Evolutionary conservation across 352 stramenopile genomes (phyloP), one percentile per base, ranked within the genome.

Genomic region (Globisporangium lucens): DNA sequence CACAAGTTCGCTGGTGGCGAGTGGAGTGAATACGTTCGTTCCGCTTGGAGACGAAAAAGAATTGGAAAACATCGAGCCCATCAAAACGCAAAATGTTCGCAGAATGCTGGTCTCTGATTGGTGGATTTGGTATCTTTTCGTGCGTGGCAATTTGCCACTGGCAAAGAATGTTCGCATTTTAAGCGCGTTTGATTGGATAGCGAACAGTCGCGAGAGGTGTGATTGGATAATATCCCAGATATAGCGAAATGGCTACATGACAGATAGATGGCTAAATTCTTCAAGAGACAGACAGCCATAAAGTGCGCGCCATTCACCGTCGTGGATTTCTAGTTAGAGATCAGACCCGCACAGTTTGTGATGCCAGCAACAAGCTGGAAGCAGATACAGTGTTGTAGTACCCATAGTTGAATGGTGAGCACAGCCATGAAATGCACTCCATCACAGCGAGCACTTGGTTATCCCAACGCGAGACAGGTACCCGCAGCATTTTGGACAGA

Each of bases 21-120:
- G 20, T 13, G 8, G 5, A 20, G 30, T 30, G 33, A 47, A 33
- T 17, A 47, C 46, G 7, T 49, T 36, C 35, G 7, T 46, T 17
- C 38, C 20, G 41, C 41, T 47, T 8, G 35, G 35, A 38, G 8
- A 38, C 35, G 9, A 12, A 9, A 38, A 12, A 13, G 35, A 13
- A 17, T 61, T 52, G 29, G 56, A 49, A 52, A 30, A 29, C n/a
- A 24, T 24, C 20, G 7, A 55, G 7, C 10, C 12, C 30, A 33
- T 5, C 24, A 24, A 24, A 24, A 33, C 6, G 30, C 6, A 35
- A 12, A 63, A 5, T n/a, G 33, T 64, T 56, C 38, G 58, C 38
- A 10, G n/a, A 55, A 63, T 63, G 22, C 38, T 49, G 36, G 22
- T 56, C 24, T 41, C 58, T 63, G 58, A 63, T 63, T 63, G 58